Base-by-base conservation (phyloP, 1,284 basidiomycete genomes). In the Pisolithus thermaeus region DNA sequence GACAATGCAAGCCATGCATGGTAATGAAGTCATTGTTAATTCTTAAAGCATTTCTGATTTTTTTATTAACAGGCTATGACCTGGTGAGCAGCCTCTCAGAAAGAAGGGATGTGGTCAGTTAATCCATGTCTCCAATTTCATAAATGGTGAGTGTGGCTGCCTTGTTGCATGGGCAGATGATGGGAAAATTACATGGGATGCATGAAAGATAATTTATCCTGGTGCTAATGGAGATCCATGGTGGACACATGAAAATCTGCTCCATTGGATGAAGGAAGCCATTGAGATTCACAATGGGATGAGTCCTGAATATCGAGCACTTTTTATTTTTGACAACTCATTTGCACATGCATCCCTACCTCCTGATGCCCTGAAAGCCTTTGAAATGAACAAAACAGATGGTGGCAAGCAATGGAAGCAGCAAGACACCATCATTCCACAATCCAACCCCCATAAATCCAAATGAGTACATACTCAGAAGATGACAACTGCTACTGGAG, bases 291-390 rank as follows among this genome's bases (percentile, higher is more conserved):
- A 64, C 52, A 36, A 38, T 18, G 20, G 32, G 2, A 56, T 56
- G 8, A 56, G 63, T 52, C 62, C 62, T 2, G 59, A 52, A 8
- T 57, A 56, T 22, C 57, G 61, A 7, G 59, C 56, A 1, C 47
- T 71, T 0, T 71, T 71, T 41, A 59, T 70, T 18, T 71, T 71
- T 51, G 62, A 71, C 50, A 61, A 70, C 27, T 71, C 69, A 9
- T 69, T 64, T 1, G 64, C 61, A 30, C 69, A 70, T 55, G 59
- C 59, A 12, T 57, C 62, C 8, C 54, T 63, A 7, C 57, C 61
- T 18, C 56, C 57, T 8, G 60, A 70, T 59, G 65, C 65, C 11
- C 56, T 70, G 8, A 55, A 59, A 36, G 69, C 65, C 14, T 67
- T 65, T 30, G 59, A 68, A 16, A 70, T 70, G 67, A 71, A 71